Base-by-base conservation (phyloP, 1,284 basidiomycete species). In the Ustilago xerochloae region DNA sequence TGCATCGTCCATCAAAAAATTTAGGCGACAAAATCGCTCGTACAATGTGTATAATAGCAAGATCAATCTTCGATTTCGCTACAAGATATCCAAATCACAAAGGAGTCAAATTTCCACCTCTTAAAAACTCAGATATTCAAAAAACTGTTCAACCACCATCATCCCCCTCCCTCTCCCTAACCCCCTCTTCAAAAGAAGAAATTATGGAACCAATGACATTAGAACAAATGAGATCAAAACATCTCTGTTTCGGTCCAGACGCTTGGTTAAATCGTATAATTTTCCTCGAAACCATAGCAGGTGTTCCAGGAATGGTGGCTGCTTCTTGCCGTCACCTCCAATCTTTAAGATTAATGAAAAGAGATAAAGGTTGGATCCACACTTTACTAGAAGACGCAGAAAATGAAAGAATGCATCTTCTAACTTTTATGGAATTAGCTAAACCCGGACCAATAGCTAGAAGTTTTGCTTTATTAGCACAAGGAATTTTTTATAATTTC, bases 231-330 rank as follows among this genome's bases (percentile, higher is more conserved):
- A 63, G 78, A 16, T 48, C 63, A 12, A 67, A 77, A 22, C 56
- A 76, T 0, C 59, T 80, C 18, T 68, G 59, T 39, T 81, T 81
- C 35, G 79, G 78, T 1, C 79, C 79, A 1, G 79, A 81, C 24
- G 68, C 49, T 3, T 80, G 78, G 78, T 50, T 80, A 29, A 75
- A 70, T 28, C 66, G 77, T 6, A 78, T 79, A 58, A 73, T 80
- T 35, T 77, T 78, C 35, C 63, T 80, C 38, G 78, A 75, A 86
- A 91, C 89, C 54, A 90, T 97, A 53, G 96, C 96, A 6, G 96
- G 93, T 36, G 94, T 85, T 0, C 85, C 85, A 12, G 94, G 94
- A 2, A 95, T 96, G 93, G 93, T 94, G 1, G 94, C 90, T 13
- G 94, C 93, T 2, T 92, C 92, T 28, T 87, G 93, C 43, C 89